These are phyloP conservation scores for Fusarium armeniacum DNA, from an alignment of 2,329 filamentous ascomycete genomes.

Conservation along the genomic window DNA sequence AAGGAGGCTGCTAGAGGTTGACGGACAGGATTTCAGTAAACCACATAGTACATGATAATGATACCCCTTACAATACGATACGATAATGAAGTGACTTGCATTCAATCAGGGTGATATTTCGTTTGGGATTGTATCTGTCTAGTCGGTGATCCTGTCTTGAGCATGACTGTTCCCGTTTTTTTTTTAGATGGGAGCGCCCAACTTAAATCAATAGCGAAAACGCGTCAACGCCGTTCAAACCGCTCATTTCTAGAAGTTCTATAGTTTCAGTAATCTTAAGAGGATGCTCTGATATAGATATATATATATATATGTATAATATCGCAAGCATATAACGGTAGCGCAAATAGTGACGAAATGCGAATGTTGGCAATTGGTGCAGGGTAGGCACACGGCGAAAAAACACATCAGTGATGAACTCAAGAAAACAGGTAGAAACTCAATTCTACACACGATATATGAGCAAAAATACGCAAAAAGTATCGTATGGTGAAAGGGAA, in stretches of 20 bases:
- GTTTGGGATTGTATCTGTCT: too few species aligned
- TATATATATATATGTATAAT: background rate
- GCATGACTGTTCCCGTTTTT: too few species aligned
- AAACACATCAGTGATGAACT: too few species aligned
- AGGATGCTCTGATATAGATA: background rate
- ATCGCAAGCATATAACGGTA: too few species aligned
- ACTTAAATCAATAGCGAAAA: too few species aligned
- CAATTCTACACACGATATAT: too few species aligned
- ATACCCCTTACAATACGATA: conserved; percentile 33
- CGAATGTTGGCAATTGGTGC: fast-evolving
- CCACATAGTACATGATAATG: conserved; percentile 19
- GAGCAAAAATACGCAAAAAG: background rate
- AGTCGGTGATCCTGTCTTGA: too few species aligned
- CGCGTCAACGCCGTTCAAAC: too few species aligned
- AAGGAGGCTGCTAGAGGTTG: conserved; percentile 38
- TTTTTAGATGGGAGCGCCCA: too few species aligned
- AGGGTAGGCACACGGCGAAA: background rate
- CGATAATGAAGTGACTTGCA: background rate
- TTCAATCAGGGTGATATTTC: background rate
- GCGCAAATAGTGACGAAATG: background rate
- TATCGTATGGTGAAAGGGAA: background rate
- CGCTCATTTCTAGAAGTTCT: too few species aligned
- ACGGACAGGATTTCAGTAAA: conserved; percentile 6
- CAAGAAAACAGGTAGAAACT: too few species aligned
- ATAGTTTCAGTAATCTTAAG: too few species aligned